Base-by-base conservation (phyloP, 176 grass and related monocot genomes). In the Pharus latifolius region DNA sequence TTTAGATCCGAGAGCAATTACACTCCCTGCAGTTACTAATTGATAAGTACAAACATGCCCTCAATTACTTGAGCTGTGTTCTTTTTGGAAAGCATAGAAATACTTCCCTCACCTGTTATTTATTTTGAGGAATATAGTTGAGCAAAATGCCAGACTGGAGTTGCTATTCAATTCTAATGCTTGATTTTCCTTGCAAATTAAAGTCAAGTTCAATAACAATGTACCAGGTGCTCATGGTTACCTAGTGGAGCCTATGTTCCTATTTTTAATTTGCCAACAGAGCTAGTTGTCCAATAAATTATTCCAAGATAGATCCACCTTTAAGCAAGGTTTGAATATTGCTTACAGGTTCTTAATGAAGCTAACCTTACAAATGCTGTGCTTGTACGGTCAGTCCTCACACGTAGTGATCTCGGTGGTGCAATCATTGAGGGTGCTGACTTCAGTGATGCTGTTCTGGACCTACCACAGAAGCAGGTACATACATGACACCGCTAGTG, bases 391-490 rank as follows among this genome's bases (percentile, higher is more conserved):
- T 88, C 95, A 57, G 87, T 99, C 49, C 87, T 99, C 38, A 94
- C 95, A 66, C 74, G 87, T 65, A 99, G 95, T 66, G 95, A 99
- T 85, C 95, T 99, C 35, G 90, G 90, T 37, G 87, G 90, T 73
- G 90, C 95, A 23, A 69, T 79, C 31, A 91, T 99, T 67, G 84
- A 99, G 33, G 95, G 90, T 74, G 90, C 95, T 54, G 90, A 99
- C 66, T 99, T 99, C 75, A 99, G 95, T 50, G 87, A 99, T 91
- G 95, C 95, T 64, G 90, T 99, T 83, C 78, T 99, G 28, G 95
- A 99, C 84, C 69, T 94, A 29, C 16, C 59, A 16, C 87, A 89
- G 64, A 99, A 99, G 68, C 95, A 94, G 87, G 95, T 99, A 77
- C 23, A 6, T 65, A 16, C 33, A 46, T 23, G 9, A 10, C 19